These are phyloP conservation scores for Thermoascus crustaceus DNA, from an alignment of 2,329 filamentous ascomycete genomes.

Conservation along the genomic window DNA sequence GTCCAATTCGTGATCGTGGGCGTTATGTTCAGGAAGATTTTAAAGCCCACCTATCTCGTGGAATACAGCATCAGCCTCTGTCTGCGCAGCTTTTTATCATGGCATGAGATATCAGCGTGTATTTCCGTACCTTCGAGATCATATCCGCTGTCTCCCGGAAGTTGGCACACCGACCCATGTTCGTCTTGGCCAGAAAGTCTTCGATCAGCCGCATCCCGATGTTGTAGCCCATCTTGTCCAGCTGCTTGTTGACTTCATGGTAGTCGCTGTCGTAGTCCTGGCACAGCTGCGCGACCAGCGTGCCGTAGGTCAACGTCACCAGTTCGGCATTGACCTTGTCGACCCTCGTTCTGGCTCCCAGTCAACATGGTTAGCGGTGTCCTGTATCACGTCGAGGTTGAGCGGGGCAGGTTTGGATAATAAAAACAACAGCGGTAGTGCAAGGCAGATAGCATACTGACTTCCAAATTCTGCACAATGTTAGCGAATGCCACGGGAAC, in stretches of 20 bases:
- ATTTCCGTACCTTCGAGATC: conserved; percentile 67
- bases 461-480: conserved; percentile 73
- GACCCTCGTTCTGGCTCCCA: conserved; percentile 67
- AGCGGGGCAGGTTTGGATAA: too few species aligned
- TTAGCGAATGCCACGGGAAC: too few species aligned
- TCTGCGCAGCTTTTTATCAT: too few species aligned
- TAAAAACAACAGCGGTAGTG: not conserved
- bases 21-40: conserved; percentile 96
- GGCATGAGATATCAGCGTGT: not conserved
- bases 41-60: conserved; percentile 73
- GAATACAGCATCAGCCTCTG: conserved; percentile 6
- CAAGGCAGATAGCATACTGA: conserved; percentile 44
- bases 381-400: too few species aligned
- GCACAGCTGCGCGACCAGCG: conserved; percentile 91
- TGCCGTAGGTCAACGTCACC: conserved; percentile 94
- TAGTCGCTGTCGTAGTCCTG: conserved; percentile 96
- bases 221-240: conserved; percentile 99
- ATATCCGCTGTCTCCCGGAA: conserved; percentile 95
- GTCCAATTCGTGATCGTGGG: conserved; percentile 94
- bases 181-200: conserved; percentile 94
- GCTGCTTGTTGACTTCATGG: conserved; percentile 88
- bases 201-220: conserved; percentile 94
- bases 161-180: conserved; percentile 79
- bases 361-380: too few species aligned
- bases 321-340: conserved; percentile 98